Conservation (phyloP, 1,284 basidiomycete genomes). For the Coniferiporia sulphurascens region DNA sequence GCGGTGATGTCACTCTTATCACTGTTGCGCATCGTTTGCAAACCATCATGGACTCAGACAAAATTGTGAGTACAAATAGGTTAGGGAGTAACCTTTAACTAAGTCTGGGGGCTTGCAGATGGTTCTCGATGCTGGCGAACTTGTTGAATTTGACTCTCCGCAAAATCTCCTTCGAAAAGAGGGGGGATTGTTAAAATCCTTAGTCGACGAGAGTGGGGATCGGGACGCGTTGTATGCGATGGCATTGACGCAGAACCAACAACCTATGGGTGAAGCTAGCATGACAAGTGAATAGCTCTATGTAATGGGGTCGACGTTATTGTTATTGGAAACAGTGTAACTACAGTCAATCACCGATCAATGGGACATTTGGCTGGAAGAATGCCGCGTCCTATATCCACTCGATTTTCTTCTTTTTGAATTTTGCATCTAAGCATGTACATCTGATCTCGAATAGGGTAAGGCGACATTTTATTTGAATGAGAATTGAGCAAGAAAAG, state of each 20-base stretch:
- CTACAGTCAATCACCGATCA: too few relatives aligned
- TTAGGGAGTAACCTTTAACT: not conserved
- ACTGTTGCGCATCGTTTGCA: conserved; percentile 70
- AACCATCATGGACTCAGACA: conserved; percentile 67
- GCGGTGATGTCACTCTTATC: conserved; percentile 54
- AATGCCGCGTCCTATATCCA: too few relatives aligned
- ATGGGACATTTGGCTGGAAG: too few relatives aligned
- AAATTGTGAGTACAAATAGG: conserved; percentile 31
- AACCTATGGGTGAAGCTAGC: too few relatives aligned
- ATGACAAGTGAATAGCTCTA: too few relatives aligned
- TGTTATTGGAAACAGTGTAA: too few relatives aligned
- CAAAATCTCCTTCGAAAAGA: conserved; percentile 42
- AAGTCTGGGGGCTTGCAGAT: conserved; percentile 21
- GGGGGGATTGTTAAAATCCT: conserved; percentile 39
- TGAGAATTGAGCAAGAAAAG: too few relatives aligned
- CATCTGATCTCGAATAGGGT: too few relatives aligned
- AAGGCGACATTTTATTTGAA: too few relatives aligned
- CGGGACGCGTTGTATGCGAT: conserved; percentile 32
- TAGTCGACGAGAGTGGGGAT: conserved; percentile 42
- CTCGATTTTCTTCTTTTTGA: too few relatives aligned
- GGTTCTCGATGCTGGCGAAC: conserved; percentile 34
- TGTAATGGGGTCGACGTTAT: too few relatives aligned
- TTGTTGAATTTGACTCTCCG: conserved; percentile 46
- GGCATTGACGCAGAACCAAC: conserved; percentile 18
- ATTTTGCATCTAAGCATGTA: too few relatives aligned